A percentile compares a stretch with the other conserved stretches of the same genome.
phyloP scores from a whole-genome alignment of 768 basidiomycete genomes.

The Serendipita sp. region DNA sequence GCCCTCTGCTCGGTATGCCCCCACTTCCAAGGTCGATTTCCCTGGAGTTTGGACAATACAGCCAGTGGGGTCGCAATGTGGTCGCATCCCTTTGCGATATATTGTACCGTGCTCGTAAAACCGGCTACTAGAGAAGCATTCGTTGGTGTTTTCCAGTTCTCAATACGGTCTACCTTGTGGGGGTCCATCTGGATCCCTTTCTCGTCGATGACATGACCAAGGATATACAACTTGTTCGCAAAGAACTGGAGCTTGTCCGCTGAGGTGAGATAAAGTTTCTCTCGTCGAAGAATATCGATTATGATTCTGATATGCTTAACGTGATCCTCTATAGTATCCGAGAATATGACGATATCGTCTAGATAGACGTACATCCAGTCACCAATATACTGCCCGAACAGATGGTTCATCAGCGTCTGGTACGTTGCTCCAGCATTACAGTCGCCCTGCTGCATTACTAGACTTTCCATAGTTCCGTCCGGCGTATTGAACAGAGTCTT shows the following conservation, averaged over 20 bases:
- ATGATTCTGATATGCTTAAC: constrained; percentile 19
- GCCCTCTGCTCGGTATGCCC: constrained; percentile 18
- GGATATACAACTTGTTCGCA: constrained; percentile 13
- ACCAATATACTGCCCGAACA: constrained; percentile 19
- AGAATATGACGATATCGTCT: constrained; percentile 24
- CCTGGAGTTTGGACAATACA: constrained; percentile 15
- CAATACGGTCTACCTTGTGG: constrained; percentile 18
- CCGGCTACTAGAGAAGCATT: constrained; percentile 19
- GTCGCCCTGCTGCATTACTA: constrained; percentile 23
- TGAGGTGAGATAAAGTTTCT: constrained; percentile 22
- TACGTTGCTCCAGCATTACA: constrained; percentile 24
- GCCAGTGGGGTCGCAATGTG: constrained; percentile 25
- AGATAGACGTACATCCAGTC: constrained; percentile 23
- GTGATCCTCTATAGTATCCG: constrained; percentile 18
- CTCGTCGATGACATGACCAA: constrained; percentile 23
- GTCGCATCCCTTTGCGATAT: constrained; percentile 20
- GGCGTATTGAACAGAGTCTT: constrained; percentile 21
- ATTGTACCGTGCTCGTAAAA: constrained; percentile 25
- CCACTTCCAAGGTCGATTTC: constrained; percentile 17
- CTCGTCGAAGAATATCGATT: constrained; percentile 19
- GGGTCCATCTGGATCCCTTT: constrained; percentile 30
- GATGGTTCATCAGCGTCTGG: constrained; percentile 29
- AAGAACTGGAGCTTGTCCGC: constrained; percentile 22
- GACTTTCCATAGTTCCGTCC: constrained; percentile 29
- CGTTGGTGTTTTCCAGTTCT: constrained; percentile 18